Evolutionary conservation across 257 asterid genomes (phyloP).

Genomic region (Parsonsia alboflavescens): DNA sequence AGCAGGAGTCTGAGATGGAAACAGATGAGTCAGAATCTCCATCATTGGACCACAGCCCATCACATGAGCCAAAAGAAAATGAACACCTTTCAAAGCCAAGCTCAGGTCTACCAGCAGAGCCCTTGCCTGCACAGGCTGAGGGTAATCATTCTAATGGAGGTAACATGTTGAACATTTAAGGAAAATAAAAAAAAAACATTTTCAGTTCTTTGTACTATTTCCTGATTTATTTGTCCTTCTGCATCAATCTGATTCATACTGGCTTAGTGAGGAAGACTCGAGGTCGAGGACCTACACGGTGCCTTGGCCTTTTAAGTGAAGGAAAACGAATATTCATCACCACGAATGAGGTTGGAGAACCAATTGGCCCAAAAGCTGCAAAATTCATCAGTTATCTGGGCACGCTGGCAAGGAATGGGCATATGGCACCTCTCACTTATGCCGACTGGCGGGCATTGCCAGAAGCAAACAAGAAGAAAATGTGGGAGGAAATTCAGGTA

Average conservation of each 20-base stretch:
- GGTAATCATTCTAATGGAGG: not conserved
- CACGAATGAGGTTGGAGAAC: slow-evolving; percentile 31
- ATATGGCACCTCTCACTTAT: slow-evolving; percentile 31
- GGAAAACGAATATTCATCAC: slow-evolving; percentile 22
- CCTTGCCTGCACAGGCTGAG: slow-evolving; percentile 1
- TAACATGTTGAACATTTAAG: not conserved
- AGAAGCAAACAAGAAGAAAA: slow-evolving; percentile 26
- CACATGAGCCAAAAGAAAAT: slow-evolving; percentile 7
- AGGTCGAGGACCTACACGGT: slow-evolving; percentile 28
- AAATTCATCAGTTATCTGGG: slow-evolving; percentile 33
- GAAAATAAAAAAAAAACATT: not conserved
- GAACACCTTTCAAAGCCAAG: not conserved
- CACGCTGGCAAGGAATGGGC: slow-evolving; percentile 31
- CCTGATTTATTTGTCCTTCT: not conserved
- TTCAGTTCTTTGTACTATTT: not conserved
- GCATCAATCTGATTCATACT: slow-evolving; percentile 9
- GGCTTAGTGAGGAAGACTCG: slow-evolving; percentile 17
- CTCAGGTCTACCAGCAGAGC: slow-evolving; percentile 1
- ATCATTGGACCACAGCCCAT: not conserved
- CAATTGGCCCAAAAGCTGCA: slow-evolving; percentile 28
- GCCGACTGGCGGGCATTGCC: slow-evolving; percentile 38
- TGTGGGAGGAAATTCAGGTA: slow-evolving; percentile 37
- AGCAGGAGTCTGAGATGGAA: slow-evolving; percentile 13
- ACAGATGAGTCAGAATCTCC: slow-evolving; percentile 6
- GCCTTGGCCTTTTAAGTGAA: slow-evolving; percentile 14